phyloP scores from a whole-genome alignment of 169 alveolate genomes.

The Cardiosporidium cionae region DNA sequence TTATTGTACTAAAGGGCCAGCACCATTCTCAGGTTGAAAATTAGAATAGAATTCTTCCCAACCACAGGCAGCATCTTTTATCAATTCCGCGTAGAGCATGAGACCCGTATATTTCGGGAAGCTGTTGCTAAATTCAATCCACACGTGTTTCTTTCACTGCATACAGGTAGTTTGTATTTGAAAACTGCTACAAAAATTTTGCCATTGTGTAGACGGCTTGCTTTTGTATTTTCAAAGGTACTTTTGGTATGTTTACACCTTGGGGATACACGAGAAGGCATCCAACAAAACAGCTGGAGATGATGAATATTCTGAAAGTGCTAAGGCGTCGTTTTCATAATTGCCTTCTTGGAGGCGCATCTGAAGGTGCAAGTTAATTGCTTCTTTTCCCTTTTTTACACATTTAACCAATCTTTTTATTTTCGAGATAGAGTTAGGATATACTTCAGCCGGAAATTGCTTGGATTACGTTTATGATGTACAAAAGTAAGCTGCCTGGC shows the following conservation, averaged over 20 bases:
- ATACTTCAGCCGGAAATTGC: not conserved
- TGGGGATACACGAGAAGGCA: not conserved
- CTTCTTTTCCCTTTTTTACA: too few relatives aligned
- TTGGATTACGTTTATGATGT: not conserved
- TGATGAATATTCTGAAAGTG: not conserved
- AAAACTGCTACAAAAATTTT: too few relatives aligned
- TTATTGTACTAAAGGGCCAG: not conserved
- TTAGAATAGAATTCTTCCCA: too few relatives aligned
- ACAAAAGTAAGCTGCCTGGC: too few relatives aligned
- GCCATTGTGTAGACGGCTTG: too few relatives aligned
- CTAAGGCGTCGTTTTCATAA: not conserved
- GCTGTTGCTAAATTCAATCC: not conserved
- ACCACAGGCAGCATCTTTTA: too few relatives aligned
- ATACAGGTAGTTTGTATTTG: not conserved
- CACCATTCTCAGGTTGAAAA: not conserved
- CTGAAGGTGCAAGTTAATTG: too few relatives aligned
- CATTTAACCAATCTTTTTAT: too few relatives aligned
- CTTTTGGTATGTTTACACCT: not conserved
- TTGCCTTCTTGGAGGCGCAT: not conserved
- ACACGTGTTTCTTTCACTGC: not conserved
- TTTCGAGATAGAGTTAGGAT: not conserved
- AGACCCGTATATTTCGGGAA: not conserved
- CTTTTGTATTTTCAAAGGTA: too few relatives aligned
- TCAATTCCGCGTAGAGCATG: too few relatives aligned
- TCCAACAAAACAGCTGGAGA: not conserved